Percentiles rank a stretch among this genome's conserved stretches.
These are phyloP conservation scores for Mycena indigotica DNA, from an alignment of 768 basidiomycete genomes.

Conservation along the genomic window DNA sequence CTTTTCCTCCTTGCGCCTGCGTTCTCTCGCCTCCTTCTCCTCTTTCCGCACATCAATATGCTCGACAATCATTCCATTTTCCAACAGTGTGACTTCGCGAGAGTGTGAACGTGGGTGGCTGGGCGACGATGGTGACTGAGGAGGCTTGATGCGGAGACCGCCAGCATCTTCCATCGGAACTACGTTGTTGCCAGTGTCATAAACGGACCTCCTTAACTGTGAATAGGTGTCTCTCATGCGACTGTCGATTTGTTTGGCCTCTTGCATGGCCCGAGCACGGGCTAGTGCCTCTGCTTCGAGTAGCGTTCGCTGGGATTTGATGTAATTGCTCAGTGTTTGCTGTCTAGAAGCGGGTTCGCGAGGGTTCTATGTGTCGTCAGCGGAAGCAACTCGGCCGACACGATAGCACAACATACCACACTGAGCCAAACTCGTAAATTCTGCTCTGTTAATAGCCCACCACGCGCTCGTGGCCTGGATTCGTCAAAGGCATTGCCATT, in stretches of 20 bases:
- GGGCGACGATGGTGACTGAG: slow-evolving; percentile 46
- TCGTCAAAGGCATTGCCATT: slow-evolving; percentile 54
- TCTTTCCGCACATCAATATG: slow-evolving; percentile 82
- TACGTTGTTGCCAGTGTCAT: slow-evolving; percentile 58
- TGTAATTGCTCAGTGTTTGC: slow-evolving; percentile 78
- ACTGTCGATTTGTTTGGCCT: slow-evolving; percentile 73
- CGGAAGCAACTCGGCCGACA: slow-evolving; percentile 13
- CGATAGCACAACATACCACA: slow-evolving; percentile 53
- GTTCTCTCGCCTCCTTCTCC: slow-evolving; percentile 74
- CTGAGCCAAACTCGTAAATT: slow-evolving; percentile 81
- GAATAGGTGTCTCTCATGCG: slow-evolving; percentile 80
- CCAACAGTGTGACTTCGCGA: slow-evolving; percentile 77
- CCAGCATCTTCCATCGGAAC: slow-evolving; percentile 57
- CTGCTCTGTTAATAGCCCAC: slow-evolving; percentile 71
- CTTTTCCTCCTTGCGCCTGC: slow-evolving; percentile 68
- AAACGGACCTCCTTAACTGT: slow-evolving; percentile 76
- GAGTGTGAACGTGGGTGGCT: slow-evolving; percentile 55
- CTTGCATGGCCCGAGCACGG: slow-evolving; percentile 75
- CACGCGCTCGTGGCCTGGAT: slow-evolving; percentile 62
- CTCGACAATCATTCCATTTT: slow-evolving; percentile 89
- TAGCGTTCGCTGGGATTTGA: slow-evolving; percentile 77
- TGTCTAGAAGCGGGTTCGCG: slow-evolving; percentile 85
- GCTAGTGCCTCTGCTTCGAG: slow-evolving; percentile 84
- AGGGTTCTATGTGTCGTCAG: slow-evolving; percentile 64
- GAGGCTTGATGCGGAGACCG: slow-evolving; percentile 73